Percentiles rank a stretch among this genome's conserved stretches.
Conservation (phyloP, 1,284 basidiomycete species). For the Trichosporon sp. region DNA sequence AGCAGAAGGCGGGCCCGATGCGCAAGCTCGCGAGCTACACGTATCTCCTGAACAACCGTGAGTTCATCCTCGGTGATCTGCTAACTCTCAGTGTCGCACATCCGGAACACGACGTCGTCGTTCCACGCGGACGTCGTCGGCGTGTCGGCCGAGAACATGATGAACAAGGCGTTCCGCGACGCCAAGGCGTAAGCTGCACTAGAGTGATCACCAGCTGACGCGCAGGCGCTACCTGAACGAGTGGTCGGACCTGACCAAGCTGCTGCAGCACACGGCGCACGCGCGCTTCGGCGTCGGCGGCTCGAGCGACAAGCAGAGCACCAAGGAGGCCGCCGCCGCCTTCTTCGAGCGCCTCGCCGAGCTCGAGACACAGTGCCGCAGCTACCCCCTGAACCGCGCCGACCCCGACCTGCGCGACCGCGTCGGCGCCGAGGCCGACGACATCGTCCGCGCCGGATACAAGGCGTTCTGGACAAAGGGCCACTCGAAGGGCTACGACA, state of each 20-base stretch:
- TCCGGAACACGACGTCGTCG: conserved; percentile 43
- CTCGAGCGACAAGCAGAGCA: conserved; percentile 36
- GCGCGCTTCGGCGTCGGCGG: conserved; percentile 33
- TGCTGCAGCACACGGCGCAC: conserved; percentile 29
- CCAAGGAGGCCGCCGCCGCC: conserved; percentile 43
- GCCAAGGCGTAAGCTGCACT: conserved; percentile 33
- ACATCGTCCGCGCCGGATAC: conserved; percentile 35
- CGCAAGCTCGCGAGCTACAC: conserved; percentile 36
- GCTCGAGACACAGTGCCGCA: conserved; percentile 34
- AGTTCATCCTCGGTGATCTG: conserved; percentile 14
- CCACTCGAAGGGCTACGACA: conserved; percentile 36
- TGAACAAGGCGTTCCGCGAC: conserved; percentile 46
- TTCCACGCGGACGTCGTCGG: conserved; percentile 46
- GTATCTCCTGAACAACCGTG: conserved; percentile 49
- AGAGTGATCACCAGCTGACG: not conserved
- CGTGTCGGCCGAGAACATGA: conserved; percentile 45
- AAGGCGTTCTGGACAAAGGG: conserved; percentile 30
- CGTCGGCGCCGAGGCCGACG: conserved; percentile 39
- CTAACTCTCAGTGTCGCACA: conserved; percentile 44
- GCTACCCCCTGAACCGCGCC: conserved; percentile 36
- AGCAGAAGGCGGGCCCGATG: conserved; percentile 35
- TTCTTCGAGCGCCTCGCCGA: conserved; percentile 47
- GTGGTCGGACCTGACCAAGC: conserved; percentile 32
- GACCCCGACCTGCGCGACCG: conserved; percentile 47
- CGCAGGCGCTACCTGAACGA: conserved; percentile 40